Base-by-base conservation (phyloP, 139 green algal species). In the Picochlorum sp. region DNA sequence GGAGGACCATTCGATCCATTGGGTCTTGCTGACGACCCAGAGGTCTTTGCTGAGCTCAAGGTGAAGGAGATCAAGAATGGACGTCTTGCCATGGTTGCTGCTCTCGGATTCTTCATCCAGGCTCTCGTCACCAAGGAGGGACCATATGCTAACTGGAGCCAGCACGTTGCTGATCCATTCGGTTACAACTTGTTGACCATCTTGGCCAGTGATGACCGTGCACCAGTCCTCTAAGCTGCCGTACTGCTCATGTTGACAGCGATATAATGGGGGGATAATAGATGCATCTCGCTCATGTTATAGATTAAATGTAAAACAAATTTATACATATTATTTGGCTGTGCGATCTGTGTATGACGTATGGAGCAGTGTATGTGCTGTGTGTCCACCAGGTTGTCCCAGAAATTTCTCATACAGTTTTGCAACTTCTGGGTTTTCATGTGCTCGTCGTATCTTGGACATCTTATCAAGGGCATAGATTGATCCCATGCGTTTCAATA, bases 61-160 rank as follows among this genome's bases (percentile, higher is more conserved):
- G 90, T 98, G 11, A 97, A 95, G 86, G 92, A 98, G 81, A 96
- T 97, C 84, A 97, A 97, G 84, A 96, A 97, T 80, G 90, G 90
- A 56, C 86, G 90, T 62, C 83, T 97, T 10, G 90, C 90, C 52
- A 95, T 97, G 88, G 75, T 96, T 26, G 83, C 84, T 50, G 81
- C 92, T 28, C 81, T 95, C 71, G 88, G 77, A 37, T 75, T 80
- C 51, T 77, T 77, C 56, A 61, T 95, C 18, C 90, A 97, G 81
- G 79, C 71, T 13, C 79, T 82, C 28, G 89, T 96, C 37, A 98
- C 92, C 38, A 88, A 88, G 58, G 90, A 96, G 82, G 94, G 87
- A 51, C 94, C 92, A 32, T 98, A 95, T 69, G 87, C 91, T 75
- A 96, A 96, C 90, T 95, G 85, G 87, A 71, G 41, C 73, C 90